phyloP scores from a whole-genome alignment of 164 flowering plant genomes.

The Aristolochia californica region DNA sequence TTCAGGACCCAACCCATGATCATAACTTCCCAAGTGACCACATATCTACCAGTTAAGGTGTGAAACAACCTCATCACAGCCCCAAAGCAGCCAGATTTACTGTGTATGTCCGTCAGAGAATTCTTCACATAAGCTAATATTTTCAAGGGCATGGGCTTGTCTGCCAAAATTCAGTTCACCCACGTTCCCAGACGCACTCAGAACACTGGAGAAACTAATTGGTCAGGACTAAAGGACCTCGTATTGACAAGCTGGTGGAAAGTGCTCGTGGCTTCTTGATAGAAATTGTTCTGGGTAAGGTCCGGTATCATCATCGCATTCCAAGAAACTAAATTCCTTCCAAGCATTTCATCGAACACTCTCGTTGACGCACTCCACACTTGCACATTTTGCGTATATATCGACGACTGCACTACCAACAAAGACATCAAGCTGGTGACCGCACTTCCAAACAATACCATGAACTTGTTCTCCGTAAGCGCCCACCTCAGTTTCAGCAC shows the following conservation, averaged over 20 bases:
- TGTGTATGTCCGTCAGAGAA: slow-evolving; percentile 10
- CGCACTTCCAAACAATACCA: slow-evolving; percentile 33
- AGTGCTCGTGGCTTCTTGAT: slow-evolving; percentile 20
- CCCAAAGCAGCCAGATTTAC: slow-evolving; percentile 21
- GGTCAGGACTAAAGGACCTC: slow-evolving; percentile 23
- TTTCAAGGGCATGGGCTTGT: slow-evolving; percentile 37
- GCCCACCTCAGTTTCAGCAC: slow-evolving; percentile 14
- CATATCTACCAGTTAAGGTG: slow-evolving; percentile 23
- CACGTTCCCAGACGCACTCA: slow-evolving; percentile 39
- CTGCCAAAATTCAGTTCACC: slow-evolving; percentile 30
- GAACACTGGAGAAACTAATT: slow-evolving; percentile 37
- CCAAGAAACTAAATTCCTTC: slow-evolving; percentile 54
- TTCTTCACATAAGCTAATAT: slow-evolving; percentile 20
- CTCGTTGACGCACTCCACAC: slow-evolving; percentile 23
- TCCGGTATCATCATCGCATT: slow-evolving; percentile 56
- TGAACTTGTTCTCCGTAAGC: slow-evolving; percentile 38
- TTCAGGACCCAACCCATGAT: slow-evolving; percentile 36
- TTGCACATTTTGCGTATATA: slow-evolving; percentile 41
- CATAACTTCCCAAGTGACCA: slow-evolving; percentile 54
- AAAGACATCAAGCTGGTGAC: slow-evolving; percentile 27
- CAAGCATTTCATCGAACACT: slow-evolving; percentile 56
- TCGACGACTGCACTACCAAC: slow-evolving; percentile 44
- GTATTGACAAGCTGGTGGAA: slow-evolving; percentile 26
- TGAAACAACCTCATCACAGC: slow-evolving; percentile 32
- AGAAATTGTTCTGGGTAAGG: slow-evolving; percentile 23